Conservation (phyloP, 1,284 basidiomycete species). For the Sphaerobolus stellatus region DNA sequence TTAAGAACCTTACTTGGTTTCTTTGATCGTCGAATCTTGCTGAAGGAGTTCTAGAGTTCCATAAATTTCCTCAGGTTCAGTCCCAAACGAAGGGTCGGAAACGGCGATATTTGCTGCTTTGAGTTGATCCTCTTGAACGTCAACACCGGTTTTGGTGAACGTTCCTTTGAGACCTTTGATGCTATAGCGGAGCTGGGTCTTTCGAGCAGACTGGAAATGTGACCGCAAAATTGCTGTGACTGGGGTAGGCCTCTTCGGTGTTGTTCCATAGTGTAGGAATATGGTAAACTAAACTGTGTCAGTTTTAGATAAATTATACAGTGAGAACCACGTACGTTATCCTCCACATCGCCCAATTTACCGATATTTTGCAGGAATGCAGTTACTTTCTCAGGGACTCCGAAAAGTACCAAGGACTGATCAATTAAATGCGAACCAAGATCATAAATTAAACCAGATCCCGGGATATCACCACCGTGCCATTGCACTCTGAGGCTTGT, state of each 20-base stretch:
- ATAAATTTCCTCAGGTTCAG: conserved; percentile 60
- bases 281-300: conserved; percentile 58
- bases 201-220: conserved; percentile 65
- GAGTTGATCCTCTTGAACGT: conserved; percentile 69
- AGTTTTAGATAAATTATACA: not conserved
- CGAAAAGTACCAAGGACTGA: conserved; percentile 76
- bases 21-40: conserved; percentile 46
- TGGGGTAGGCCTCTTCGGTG: conserved; percentile 43
- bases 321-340: conserved; percentile 43
- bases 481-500: conserved; percentile 61
- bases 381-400: conserved; percentile 67
- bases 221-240: conserved; percentile 69
- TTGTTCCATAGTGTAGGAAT: conserved; percentile 56
- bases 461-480: conserved; percentile 61
- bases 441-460: conserved; percentile 60
- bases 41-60: conserved; percentile 58
- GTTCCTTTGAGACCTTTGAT: conserved; percentile 70
- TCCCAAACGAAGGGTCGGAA: conserved; percentile 47
- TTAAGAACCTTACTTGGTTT: conserved; percentile 43
- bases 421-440: conserved; percentile 74
- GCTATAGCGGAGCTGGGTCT: conserved; percentile 67
- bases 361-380: conserved; percentile 70
- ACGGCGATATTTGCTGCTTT: conserved; percentile 28
- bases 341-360: conserved; percentile 67
- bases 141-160: conserved; percentile 75